A percentile compares a stretch with the other conserved stretches of the same genome.
phyloP scores from a whole-genome alignment of 163 green algal species.

The Chloroidium sp. region DNA sequence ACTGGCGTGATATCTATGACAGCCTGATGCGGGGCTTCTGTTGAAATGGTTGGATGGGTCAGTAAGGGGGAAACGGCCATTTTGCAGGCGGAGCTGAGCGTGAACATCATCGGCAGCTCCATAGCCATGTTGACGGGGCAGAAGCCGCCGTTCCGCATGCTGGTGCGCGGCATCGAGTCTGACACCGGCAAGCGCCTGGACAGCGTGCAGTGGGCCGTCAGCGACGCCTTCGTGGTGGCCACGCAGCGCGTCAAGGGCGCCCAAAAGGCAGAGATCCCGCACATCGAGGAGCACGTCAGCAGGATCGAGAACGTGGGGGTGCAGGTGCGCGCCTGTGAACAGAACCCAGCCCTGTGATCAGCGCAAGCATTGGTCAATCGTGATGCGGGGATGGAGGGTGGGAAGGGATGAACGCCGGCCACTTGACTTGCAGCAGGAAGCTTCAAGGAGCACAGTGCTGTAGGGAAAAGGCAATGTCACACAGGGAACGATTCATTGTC shows the following conservation, averaged over 20 bases:
- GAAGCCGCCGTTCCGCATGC: constrained; percentile 43
- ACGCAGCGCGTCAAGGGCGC: constrained; percentile 47
- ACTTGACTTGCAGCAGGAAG: too few relatives aligned
- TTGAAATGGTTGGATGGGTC: too few relatives aligned
- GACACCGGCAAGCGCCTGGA: constrained; percentile 15
- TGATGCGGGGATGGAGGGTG: too few relatives aligned
- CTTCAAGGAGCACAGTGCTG: too few relatives aligned
- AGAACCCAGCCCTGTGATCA: too few relatives aligned
- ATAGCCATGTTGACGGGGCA: constrained; percentile 48
- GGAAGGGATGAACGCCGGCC: too few relatives aligned
- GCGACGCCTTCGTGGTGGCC: constrained; percentile 51
- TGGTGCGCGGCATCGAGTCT: constrained; percentile 25
- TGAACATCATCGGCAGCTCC: constrained; percentile 28
- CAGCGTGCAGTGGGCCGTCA: constrained; percentile 27
- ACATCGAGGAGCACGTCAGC: constrained; percentile 51
- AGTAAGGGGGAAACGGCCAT: background rate
- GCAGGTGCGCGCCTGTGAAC: background rate
- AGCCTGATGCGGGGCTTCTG: too few relatives aligned
- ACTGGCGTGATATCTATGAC: too few relatives aligned
- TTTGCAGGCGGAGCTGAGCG: constrained; percentile 8
- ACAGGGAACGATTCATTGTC: too few relatives aligned
- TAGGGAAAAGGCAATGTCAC: too few relatives aligned
- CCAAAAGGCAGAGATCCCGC: constrained; percentile 47
- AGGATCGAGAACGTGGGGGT: constrained; percentile 51
- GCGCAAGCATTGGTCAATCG: too few relatives aligned